phyloP scores from a whole-genome alignment of 139 green algal genomes.

The Microglena sp. region DNA sequence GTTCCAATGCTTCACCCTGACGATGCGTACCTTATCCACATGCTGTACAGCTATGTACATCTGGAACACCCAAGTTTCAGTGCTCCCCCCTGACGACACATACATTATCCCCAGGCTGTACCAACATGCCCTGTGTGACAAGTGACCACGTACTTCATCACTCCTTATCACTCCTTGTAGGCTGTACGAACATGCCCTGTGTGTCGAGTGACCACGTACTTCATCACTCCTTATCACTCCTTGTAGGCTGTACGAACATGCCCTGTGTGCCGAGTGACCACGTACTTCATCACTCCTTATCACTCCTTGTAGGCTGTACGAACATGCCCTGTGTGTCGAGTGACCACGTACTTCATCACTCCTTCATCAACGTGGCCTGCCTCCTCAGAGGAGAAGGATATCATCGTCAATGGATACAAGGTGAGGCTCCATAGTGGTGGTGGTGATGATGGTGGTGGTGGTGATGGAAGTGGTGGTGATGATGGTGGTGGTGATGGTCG shows the following conservation, averaged over 20 bases:
- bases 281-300: neutral
- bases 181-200: too few relatives aligned
- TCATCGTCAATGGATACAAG: conserved; percentile 36
- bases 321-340: conserved; percentile 69
- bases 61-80: too few relatives aligned
- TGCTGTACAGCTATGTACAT: too few relatives aligned
- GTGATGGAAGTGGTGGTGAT: too few relatives aligned
- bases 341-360: conserved; percentile 52
- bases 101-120: too few relatives aligned
- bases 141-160: neutral
- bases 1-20: too few relatives aligned
- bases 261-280: neutral
- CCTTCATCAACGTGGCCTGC: conserved; percentile 56
- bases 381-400: conserved; percentile 43
- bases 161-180: neutral
- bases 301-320: conserved; percentile 22
- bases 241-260: neutral
- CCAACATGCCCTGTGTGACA: neutral
- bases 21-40: too few relatives aligned
- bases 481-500: too few relatives aligned
- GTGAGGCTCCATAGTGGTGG: too few relatives aligned
- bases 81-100: too few relatives aligned
- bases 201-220: too few relatives aligned
- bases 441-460: too few relatives aligned
- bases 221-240: neutral